Percentiles rank a stretch among this genome's conserved stretches.
Conservation (phyloP, 768 basidiomycete species). For the Phanerochaete sordida region DNA sequence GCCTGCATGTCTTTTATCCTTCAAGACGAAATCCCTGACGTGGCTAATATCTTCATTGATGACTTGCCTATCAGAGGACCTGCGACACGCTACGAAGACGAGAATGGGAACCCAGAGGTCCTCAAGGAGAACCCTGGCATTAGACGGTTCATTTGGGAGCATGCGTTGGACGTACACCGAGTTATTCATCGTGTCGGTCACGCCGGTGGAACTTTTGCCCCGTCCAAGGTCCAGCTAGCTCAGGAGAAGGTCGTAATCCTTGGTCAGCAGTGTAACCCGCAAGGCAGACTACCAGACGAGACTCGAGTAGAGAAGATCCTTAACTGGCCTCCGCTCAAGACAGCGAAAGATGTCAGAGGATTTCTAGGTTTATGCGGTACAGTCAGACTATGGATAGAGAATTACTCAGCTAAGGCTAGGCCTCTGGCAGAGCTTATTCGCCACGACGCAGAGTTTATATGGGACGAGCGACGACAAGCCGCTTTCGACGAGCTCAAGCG, state of each 20-base stretch:
- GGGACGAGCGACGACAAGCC: slow-evolving; percentile 24
- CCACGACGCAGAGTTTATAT: slow-evolving; percentile 28
- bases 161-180: slow-evolving; percentile 15
- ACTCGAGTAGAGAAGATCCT: slow-evolving; percentile 10
- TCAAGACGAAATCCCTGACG: slow-evolving; percentile 20
- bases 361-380: slow-evolving; percentile 18
- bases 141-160: slow-evolving; percentile 19
- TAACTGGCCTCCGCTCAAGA: slow-evolving; percentile 10
- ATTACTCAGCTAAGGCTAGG: slow-evolving; percentile 8
- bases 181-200: slow-evolving; percentile 16
- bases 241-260: neutral
- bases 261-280: slow-evolving; percentile 2
- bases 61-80: slow-evolving; percentile 22
- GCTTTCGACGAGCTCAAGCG: slow-evolving; percentile 28
- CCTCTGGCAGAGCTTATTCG: slow-evolving; percentile 12
- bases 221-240: slow-evolving; percentile 4
- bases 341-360: slow-evolving; percentile 13
- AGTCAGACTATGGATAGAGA: slow-evolving; percentile 17
- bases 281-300: slow-evolving; percentile 12
- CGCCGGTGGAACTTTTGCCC: slow-evolving; percentile 12
- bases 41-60: slow-evolving; percentile 20
- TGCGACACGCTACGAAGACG: slow-evolving; percentile 9
- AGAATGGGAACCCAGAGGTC: slow-evolving; percentile 2
- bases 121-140: slow-evolving; percentile 14
- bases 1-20: slow-evolving; percentile 18